A percentile compares a stretch with the other conserved stretches of the same genome.
Conservation (phyloP, 495 filamentous ascomycete genomes). For the Lasiosphaeria ovina region DNA sequence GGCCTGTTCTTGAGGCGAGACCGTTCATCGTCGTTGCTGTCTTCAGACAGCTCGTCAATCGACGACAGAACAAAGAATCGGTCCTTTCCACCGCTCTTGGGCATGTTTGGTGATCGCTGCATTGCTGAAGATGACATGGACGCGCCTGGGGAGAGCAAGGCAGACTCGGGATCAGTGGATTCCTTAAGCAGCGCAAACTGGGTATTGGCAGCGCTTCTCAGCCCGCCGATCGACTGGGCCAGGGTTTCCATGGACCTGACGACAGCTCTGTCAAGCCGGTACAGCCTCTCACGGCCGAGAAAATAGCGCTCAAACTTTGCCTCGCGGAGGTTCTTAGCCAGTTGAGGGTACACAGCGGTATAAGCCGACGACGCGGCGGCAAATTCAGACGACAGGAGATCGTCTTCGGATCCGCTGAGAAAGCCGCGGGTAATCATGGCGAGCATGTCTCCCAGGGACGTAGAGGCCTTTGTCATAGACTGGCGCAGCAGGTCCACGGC, state of each 20-base stretch:
- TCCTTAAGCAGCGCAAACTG: conserved; percentile 82
- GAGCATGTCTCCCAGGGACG: conserved; percentile 76
- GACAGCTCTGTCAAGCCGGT: conserved; percentile 73
- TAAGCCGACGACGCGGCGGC: conserved; percentile 64
- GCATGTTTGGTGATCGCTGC: conserved; percentile 31
- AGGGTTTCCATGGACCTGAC: conserved; percentile 84
- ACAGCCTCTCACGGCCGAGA: conserved; percentile 77
- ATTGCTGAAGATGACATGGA: conserved; percentile 33
- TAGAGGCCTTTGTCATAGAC: conserved; percentile 71
- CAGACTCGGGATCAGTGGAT: conserved; percentile 31
- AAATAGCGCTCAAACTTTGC: conserved; percentile 90
- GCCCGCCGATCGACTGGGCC: conserved; percentile 84
- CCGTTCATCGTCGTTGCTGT: conserved; percentile 51
- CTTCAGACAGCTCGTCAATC: conserved; percentile 67
- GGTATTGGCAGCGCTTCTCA: conserved; percentile 83
- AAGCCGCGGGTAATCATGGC: conserved; percentile 82
- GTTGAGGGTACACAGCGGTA: conserved; percentile 62
- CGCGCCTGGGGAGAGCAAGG: conserved; percentile 31
- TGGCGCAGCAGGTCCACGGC: conserved; percentile 73
- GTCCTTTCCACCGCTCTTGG: conserved; percentile 28
- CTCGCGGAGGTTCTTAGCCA: conserved; percentile 80
- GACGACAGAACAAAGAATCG: conserved; percentile 48
- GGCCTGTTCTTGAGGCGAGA: conserved; percentile 4
- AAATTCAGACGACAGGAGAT: conserved; percentile 63
- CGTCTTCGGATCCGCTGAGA: conserved; percentile 77